Conservation (phyloP, 2,329 filamentous ascomycete genomes). For the Apiospora sp. region DNA sequence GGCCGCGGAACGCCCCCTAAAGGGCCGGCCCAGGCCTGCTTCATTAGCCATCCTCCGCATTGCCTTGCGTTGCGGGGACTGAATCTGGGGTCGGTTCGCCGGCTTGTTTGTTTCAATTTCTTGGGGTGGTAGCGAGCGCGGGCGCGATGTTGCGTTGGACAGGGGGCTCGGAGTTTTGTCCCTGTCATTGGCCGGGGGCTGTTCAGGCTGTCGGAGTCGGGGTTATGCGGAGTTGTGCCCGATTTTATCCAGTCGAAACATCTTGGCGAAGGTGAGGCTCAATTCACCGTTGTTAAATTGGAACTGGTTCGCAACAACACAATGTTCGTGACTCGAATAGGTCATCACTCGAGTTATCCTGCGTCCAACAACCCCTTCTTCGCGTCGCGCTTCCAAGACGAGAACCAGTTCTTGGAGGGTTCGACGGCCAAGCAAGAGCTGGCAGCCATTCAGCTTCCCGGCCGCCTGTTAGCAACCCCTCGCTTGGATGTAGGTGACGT, state of each 20-base stretch:
- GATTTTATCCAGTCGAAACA: slow-evolving; percentile 2
- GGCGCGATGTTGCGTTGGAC: neutral
- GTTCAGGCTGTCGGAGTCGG: slow-evolving; percentile 20
- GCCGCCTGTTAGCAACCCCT: slow-evolving; percentile 11
- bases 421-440: neutral
- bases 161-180: slow-evolving; percentile 15
- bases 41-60: neutral
- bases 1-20: slow-evolving; percentile 10
- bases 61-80: neutral
- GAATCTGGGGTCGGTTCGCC: slow-evolving; percentile 18
- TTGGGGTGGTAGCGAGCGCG: slow-evolving; percentile 9
- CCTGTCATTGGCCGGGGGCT: neutral
- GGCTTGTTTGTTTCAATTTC: slow-evolving; percentile 7
- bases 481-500: slow-evolving; percentile 16
- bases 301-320: slow-evolving; percentile 17
- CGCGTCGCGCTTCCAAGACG: slow-evolving; percentile 17
- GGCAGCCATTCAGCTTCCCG: slow-evolving; percentile 3
- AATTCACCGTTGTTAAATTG: slow-evolving; percentile 15
- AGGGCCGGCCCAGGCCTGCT: slow-evolving; percentile 8
- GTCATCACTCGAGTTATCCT: neutral
- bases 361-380: slow-evolving; percentile 10
- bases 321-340: slow-evolving; percentile 5
- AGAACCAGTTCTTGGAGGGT: slow-evolving; percentile 9
- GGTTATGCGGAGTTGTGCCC: slow-evolving; percentile 23
- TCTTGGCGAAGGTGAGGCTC: slow-evolving; percentile 14